Conservation (phyloP, 116 monocot species). For the Papilionanthe hybrid region DNA sequence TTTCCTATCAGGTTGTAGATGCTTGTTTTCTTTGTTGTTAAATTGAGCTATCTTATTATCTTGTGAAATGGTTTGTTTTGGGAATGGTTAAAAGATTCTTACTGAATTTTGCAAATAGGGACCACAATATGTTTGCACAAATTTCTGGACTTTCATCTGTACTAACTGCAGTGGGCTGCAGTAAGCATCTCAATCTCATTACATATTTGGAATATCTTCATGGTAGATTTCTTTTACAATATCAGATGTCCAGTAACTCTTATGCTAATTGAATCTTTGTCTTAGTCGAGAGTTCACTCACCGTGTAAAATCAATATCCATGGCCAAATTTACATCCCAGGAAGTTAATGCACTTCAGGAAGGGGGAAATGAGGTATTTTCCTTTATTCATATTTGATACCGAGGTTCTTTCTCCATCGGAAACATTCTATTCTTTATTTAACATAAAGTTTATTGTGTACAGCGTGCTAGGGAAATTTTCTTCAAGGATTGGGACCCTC, state of each 20-base stretch:
- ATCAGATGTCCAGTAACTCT: neutral
- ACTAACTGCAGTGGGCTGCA: constrained; percentile 94
- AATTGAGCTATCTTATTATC: neutral
- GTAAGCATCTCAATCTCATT: constrained; percentile 41
- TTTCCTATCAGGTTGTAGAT: neutral
- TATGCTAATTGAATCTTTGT: constrained; percentile 14
- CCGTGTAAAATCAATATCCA: constrained; percentile 94
- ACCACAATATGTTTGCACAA: constrained; percentile 98
- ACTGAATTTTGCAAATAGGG: constrained; percentile 50
- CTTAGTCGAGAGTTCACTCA: constrained; percentile 94
- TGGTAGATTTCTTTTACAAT: neutral
- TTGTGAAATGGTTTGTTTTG: neutral
- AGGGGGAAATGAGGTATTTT: constrained; percentile 91
- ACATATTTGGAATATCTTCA: neutral
- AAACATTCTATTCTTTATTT: neutral
- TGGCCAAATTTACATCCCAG: constrained; percentile 96
- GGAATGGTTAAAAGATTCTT: neutral
- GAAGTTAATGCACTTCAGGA: constrained; percentile 94
- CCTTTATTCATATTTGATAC: neutral
- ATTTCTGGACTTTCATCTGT: constrained; percentile 94
- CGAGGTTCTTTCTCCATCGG: neutral
- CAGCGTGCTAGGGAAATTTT: constrained; percentile 82
- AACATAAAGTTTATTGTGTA: constrained; percentile 1
- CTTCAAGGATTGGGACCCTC: constrained; percentile 90
- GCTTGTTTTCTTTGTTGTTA: neutral